phyloP scores from a whole-genome alignment of 768 basidiomycete species.

The Pluteus cervinus region DNA sequence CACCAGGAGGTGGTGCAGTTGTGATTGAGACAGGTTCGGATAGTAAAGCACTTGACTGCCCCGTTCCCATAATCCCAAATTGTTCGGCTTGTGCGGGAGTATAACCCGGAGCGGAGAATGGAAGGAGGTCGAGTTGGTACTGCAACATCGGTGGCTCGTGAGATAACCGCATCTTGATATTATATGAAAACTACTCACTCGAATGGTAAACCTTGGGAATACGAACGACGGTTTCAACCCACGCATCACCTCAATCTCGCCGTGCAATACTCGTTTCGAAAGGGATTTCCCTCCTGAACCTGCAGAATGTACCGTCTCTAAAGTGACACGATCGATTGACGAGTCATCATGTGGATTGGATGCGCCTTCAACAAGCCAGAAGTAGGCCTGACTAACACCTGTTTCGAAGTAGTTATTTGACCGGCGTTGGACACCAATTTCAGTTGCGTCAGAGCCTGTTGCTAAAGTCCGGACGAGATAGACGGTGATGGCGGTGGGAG shows the following conservation, averaged over 20 bases:
- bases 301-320: no score
- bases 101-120: slow-evolving; percentile 39
- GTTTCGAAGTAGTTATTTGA: slow-evolving; percentile 43
- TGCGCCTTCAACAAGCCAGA: no score
- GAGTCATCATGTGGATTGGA: no score
- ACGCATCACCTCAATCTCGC: slow-evolving; percentile 46
- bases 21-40: slow-evolving; percentile 34
- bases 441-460: slow-evolving; percentile 42
- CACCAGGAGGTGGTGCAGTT: slow-evolving; percentile 31
- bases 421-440: slow-evolving; percentile 27
- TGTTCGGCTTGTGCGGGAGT: slow-evolving; percentile 14
- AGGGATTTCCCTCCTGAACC: no score
- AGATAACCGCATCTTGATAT: neutral
- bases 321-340: no score
- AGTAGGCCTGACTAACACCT: slow-evolving; percentile 35
- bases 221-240: slow-evolving; percentile 34
- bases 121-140: slow-evolving; percentile 41
- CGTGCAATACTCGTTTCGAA: slow-evolving; percentile 36
- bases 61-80: slow-evolving; percentile 9
- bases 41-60: slow-evolving; percentile 20
- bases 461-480: slow-evolving; percentile 40
- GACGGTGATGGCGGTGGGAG: slow-evolving; percentile 31
- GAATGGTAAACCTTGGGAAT: slow-evolving; percentile 37
- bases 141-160: slow-evolving; percentile 12
- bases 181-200: slow-evolving; percentile 26